These are phyloP conservation scores for Aspergillus caelatus DNA, from an alignment of 2,329 filamentous ascomycete genomes.

Conservation along the genomic window DNA sequence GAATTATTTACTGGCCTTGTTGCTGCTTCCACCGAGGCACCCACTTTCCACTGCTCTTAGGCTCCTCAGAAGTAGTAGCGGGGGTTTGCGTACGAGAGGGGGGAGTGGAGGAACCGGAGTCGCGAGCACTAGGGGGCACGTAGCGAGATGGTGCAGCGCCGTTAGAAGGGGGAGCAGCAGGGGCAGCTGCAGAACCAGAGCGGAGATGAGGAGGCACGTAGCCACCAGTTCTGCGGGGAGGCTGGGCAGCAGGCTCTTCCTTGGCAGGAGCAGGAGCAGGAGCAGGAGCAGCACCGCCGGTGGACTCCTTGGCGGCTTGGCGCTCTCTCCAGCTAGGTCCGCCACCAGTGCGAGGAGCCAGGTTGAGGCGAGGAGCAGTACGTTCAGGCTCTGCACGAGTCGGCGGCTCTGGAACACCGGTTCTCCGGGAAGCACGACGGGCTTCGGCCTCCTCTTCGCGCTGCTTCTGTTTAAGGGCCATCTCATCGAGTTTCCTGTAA, in stretches of 20 bases:
- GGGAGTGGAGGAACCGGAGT: slow-evolving; percentile 29
- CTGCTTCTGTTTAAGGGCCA: slow-evolving; percentile 69
- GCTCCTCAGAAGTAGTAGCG: slow-evolving; percentile 28
- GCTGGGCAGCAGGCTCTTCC: slow-evolving; percentile 29
- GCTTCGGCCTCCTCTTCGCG: slow-evolving; percentile 88
- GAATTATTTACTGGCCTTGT: slow-evolving; percentile 32
- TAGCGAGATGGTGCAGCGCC: slow-evolving; percentile 36
- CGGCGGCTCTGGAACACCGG: slow-evolving; percentile 43
- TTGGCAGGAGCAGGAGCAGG: slow-evolving; percentile 16
- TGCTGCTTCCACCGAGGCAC: slow-evolving; percentile 43
- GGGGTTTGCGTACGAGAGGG: slow-evolving; percentile 26
- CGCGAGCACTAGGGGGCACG: slow-evolving; percentile 35
- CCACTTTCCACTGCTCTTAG: slow-evolving; percentile 35
- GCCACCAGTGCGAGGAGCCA: slow-evolving; percentile 53
- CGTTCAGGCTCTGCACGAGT: slow-evolving; percentile 55
- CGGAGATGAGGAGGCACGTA: slow-evolving; percentile 47
- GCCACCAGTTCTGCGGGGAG: slow-evolving; percentile 35
- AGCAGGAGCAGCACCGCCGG: slow-evolving; percentile 26
- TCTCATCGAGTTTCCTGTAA: slow-evolving; percentile 63
- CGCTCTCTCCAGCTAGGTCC: slow-evolving; percentile 62
- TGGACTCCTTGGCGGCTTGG: slow-evolving; percentile 53
- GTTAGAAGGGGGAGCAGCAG: slow-evolving; percentile 30
- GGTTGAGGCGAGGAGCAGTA: slow-evolving; percentile 57
- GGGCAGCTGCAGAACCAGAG: slow-evolving; percentile 31
- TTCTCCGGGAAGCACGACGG: slow-evolving; percentile 69